Evolutionary conservation across 2,329 filamentous ascomycete species (phyloP), one percentile per base, ranked within the genome.

Genomic region (Phialocephala sp.): DNA sequence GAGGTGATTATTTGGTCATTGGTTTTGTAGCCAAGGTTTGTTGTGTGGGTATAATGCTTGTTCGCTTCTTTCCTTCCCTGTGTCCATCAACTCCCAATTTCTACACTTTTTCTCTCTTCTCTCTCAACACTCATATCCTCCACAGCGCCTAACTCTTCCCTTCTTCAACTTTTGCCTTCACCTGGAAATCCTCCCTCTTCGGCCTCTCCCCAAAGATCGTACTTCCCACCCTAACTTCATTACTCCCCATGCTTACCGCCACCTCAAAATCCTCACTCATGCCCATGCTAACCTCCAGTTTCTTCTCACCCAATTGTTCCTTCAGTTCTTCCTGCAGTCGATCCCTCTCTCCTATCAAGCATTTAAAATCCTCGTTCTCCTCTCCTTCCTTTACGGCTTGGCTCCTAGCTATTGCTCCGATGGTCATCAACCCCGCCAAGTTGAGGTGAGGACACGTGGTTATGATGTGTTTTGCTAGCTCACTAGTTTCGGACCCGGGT

Each of bases 261-360:
- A 90, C 91, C 81, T 97, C 94, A 77, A 94, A 99, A 78, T 99
- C 95, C 75, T 92, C 89, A 76, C 93, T 97, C 95, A 99, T 99
- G 8, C 94, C 94, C 94, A 99, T 99, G 79, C 94, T 97, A 79
- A 98, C 78, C 82, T 97, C 93, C 73, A 97, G 76, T 67, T 84
- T 83, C n/a, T 87, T 72, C 1, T 66, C 68, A 0, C 82, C 86
- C 65, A 93, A 75, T 71, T 87, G 89, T 73, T 87, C 71, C 0
- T 82, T 86, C 60, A 94, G 74, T 71, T 89, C 89, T 74, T 80
- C 75, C 2, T 84, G 86, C 1, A 97, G 87, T 15, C 86, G 78
- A 76, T 96, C 91, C 63, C 92, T 83, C 76, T 91, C 89, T 74
- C 90, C 84, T 59, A 81, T 82, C 75, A 99, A 78, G 4, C 80